Base-by-base conservation (phyloP, 306 rosid genomes). In the Gillenia trifoliata region DNA sequence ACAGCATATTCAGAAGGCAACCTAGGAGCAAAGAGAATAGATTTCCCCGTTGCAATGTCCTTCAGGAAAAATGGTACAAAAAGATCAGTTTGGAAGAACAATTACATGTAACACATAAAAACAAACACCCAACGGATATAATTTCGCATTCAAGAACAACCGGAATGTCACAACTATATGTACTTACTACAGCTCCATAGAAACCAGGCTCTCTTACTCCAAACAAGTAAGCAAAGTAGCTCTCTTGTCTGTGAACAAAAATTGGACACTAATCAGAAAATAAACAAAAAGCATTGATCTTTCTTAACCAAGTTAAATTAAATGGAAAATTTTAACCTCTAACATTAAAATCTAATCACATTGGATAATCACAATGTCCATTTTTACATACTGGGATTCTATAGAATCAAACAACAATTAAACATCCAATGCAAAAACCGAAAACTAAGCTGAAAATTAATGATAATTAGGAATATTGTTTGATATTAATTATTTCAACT, bases 151-250 rank as follows among this genome's bases (percentile, higher is more conserved):
- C 74, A 40, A 64, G 52, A 61, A 49, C 20, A 20, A 59, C 26
- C 10, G 22, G 1, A 54, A 20, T 30, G 33, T 22, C 49, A 4
- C 38, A 77, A 56, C 78, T 34, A 78, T 25, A 11, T 66, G 57
- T 64, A 87, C 98, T 73, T 61, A 90, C 97, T 63, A 93, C 88
- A 74, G 98, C 98, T 80, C 90, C 93, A 86, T 80, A 91, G 73
- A 91, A 93, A 1, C 93, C 98, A 75, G 98, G 96, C 68, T 93
- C 97, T 68, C 29, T 64, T 43, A 91, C 97, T 75, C 92, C 98
- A 77, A 91, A 93, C 84, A 91, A 77, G 85, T 93, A 93, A 67
- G 97, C 98, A 45, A 93, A 89, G 89, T 81, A 88, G 83, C 98
- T 93, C 91, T 93, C 98, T 87, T 93, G 98, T 78, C 97, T 84